Evolutionary conservation across 441 rosid species (phyloP), one percentile per base, ranked within the genome.

Genomic region (Iberis amara): DNA sequence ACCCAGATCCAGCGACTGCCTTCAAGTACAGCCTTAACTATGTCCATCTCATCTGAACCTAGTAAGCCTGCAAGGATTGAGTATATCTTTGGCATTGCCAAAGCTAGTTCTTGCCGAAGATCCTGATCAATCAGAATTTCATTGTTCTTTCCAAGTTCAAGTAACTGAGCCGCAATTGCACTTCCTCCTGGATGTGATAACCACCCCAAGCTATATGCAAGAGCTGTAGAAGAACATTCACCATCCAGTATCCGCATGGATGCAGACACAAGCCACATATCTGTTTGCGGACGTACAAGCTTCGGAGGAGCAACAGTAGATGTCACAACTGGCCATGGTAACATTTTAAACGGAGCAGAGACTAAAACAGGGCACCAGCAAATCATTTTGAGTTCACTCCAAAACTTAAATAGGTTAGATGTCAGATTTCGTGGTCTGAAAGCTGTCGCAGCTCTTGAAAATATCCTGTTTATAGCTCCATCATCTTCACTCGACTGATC

Each of bases 1-100:
- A 92, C 96, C 99, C 99, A 92, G 61, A 92, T 82, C 99, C 99
- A 92, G 64, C 96, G 89, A 72, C 96, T 77, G 39, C 96, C 99
- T 81, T 92, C 99, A 69, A 92, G 92, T 69, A 92, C 81, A 73
- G 96, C 96, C 77, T 92, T 86, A 61, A 89, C 84, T 59, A 92
- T 86, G 52, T 92, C 99, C 90, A 89, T 86, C 71, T 92, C 99
- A 75, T 88, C 99, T n/a, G 96, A 76, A 69, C 85, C 81, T 61
- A 84, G 72, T 77, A 89, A 76, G 65, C 77, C 71, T 55, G 68
- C 63, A 72, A 92, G 75, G 64, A 88, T 68, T 51, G 94, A 81
- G 73, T 92, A 92, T 75, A 89, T 73, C 71, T 73, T 83, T 5
- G 94, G 99, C 96, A 92, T 92, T 39, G 83, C 88, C 76, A 92